These are phyloP conservation scores for Prunus armeniaca DNA, from an alignment of 306 rosid genomes.

Conservation along the genomic window DNA sequence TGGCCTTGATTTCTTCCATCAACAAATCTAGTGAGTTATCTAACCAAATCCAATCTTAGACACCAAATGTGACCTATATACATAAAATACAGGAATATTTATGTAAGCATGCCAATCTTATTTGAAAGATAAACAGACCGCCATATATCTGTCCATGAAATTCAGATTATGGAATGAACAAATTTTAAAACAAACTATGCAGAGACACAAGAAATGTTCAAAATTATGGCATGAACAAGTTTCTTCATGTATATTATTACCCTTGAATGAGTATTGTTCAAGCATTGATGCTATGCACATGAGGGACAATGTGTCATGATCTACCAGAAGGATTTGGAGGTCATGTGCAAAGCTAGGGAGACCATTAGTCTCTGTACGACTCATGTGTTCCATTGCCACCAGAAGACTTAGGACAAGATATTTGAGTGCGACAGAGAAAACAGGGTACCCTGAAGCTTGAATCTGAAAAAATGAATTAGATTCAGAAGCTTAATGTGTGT, in stretches of 20 bases:
- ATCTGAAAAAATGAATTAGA: neutral
- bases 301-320: slow-evolving; percentile 32
- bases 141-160: neutral
- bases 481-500: neutral
- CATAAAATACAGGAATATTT: neutral
- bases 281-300: slow-evolving; percentile 32
- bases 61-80: too few relatives aligned
- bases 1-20: too few relatives aligned
- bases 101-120: neutral
- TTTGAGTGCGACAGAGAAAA: neutral
- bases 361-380: neutral
- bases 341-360: slow-evolving; percentile 44
- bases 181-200: neutral
- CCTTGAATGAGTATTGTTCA: slow-evolving; percentile 39
- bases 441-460: neutral
- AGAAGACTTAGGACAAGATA: neutral
- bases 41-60: too few relatives aligned
- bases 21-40: too few relatives aligned
- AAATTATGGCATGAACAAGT: neutral
- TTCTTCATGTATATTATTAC: slow-evolving; percentile 16
- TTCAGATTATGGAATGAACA: neutral
- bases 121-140: neutral
- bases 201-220: neutral
- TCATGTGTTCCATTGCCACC: slow-evolving; percentile 12
- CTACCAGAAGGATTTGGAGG: slow-evolving; percentile 37